These are phyloP conservation scores for Collybiopsis luxurians DNA, from an alignment of 768 basidiomycete species.

Conservation along the genomic window DNA sequence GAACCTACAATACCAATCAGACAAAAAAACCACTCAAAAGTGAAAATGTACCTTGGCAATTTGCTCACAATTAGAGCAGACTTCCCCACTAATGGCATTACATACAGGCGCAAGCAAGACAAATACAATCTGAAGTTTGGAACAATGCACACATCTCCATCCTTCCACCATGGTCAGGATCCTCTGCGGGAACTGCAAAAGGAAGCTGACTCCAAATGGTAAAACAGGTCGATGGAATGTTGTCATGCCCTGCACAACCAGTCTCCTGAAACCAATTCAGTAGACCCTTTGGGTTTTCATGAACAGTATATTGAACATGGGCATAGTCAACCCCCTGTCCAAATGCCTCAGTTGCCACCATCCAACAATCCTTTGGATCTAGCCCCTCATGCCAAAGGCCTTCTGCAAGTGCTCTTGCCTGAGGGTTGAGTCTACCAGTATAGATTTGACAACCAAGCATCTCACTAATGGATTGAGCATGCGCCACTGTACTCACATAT, in stretches of 20 bases:
- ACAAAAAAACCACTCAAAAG: background rate
- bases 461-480: background rate
- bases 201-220: background rate
- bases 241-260: background rate
- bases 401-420: background rate
- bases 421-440: background rate
- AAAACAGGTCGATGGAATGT: background rate
- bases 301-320: background rate
- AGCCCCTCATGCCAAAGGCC: background rate
- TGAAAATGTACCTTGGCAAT: background rate
- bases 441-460: background rate
- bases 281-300: background rate
- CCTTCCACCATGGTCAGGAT: background rate
- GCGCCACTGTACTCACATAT: background rate
- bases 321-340: slow-evolving; percentile 4
- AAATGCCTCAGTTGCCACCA: background rate
- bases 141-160: background rate
- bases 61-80: background rate
- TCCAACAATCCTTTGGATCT: background rate
- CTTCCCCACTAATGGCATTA: background rate
- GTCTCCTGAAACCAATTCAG: background rate
- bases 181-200: too few relatives aligned
- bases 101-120: background rate
- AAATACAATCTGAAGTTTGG: background rate
- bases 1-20: background rate